Evolutionary conservation across 1,284 basidiomycete species (phyloP).

Genomic region (Irpex sp.): DNA sequence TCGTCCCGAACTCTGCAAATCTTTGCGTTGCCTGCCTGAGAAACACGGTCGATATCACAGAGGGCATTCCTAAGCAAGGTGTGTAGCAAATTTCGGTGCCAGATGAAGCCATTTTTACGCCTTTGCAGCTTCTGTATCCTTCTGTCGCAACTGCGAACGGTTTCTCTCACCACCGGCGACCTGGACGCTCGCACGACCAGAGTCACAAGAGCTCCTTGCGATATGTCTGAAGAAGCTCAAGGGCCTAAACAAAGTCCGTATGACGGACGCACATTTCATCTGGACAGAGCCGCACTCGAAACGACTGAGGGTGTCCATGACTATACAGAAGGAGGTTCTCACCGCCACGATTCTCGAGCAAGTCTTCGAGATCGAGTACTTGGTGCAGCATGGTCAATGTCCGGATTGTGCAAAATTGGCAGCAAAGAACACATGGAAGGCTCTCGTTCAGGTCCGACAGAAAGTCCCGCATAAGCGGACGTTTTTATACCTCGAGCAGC

Average conservation of each 20-base stretch:
- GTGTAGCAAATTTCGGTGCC: slow-evolving; percentile 14
- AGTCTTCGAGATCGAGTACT: slow-evolving; percentile 94
- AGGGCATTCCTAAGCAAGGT: slow-evolving; percentile 97
- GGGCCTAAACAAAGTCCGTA: slow-evolving; percentile 87
- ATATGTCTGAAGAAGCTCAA: slow-evolving; percentile 93
- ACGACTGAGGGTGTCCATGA: slow-evolving; percentile 87
- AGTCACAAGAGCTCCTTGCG: slow-evolving; percentile 89
- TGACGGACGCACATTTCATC: slow-evolving; percentile 97
- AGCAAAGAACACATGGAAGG: slow-evolving; percentile 99
- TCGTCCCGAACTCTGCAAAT: slow-evolving; percentile 94
- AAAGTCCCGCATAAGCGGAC: slow-evolving; percentile 98
- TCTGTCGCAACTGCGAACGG: slow-evolving; percentile 94
- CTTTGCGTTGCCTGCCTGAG: slow-evolving; percentile 89
- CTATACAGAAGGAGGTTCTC: slow-evolving; percentile 97
- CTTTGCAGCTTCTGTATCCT: slow-evolving; percentile 76
- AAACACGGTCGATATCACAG: slow-evolving; percentile 95
- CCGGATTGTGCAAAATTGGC: slow-evolving; percentile 90
- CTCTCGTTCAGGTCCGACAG: slow-evolving; percentile 94
- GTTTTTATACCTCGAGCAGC: slow-evolving; percentile 95
- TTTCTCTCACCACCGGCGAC: slow-evolving; percentile 88
- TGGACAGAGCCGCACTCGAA: slow-evolving; percentile 99
- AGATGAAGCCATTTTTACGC: background rate
- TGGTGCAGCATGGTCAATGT: slow-evolving; percentile 95
- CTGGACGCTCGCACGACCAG: slow-evolving; percentile 85
- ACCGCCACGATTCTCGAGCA: slow-evolving; percentile 95